A percentile compares a stretch with the other conserved stretches of the same genome.
phyloP scores from a whole-genome alignment of 768 basidiomycete genomes.

The Sporobolomyces roseus region DNA sequence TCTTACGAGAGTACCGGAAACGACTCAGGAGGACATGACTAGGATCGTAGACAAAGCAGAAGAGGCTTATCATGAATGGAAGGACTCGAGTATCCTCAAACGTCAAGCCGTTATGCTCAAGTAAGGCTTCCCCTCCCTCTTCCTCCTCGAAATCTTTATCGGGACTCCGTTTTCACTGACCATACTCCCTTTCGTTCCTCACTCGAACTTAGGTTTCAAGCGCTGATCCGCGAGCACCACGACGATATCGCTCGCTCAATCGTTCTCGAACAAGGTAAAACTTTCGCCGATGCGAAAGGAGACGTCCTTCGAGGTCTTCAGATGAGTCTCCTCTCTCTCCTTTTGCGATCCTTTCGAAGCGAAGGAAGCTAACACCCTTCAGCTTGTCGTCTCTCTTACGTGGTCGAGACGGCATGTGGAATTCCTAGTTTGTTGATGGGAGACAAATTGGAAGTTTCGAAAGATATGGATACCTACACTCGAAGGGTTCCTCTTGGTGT shows the following conservation, averaged over 20 bases:
- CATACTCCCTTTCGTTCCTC: background rate
- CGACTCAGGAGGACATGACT: slow-evolving; percentile 72
- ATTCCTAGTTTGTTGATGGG: slow-evolving; percentile 82
- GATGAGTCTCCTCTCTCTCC: slow-evolving; percentile 1
- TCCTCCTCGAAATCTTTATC: background rate
- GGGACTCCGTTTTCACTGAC: background rate
- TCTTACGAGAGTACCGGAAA: slow-evolving; percentile 84
- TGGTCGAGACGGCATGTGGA: slow-evolving; percentile 59
- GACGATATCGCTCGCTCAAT: slow-evolving; percentile 65
- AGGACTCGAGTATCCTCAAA: slow-evolving; percentile 72
- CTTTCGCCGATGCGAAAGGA: slow-evolving; percentile 86
- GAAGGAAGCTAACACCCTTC: slow-evolving; percentile 91
- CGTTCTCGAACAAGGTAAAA: slow-evolving; percentile 77
- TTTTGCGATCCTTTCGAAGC: slow-evolving; percentile 51
- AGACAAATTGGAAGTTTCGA: slow-evolving; percentile 86
- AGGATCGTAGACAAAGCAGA: slow-evolving; percentile 78
- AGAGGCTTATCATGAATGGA: slow-evolving; percentile 84
- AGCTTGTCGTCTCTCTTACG: slow-evolving; percentile 70
- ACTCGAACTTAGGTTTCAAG: slow-evolving; percentile 63
- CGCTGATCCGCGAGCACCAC: slow-evolving; percentile 75
- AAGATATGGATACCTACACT: slow-evolving; percentile 87
- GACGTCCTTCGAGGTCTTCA: slow-evolving; percentile 81
- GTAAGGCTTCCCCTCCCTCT: slow-evolving; percentile 53
- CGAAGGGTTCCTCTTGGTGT: slow-evolving; percentile 82
- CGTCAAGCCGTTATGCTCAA: slow-evolving; percentile 85